phyloP scores from a whole-genome alignment of 768 basidiomycete species.

The Pulveroboletus sp. region DNA sequence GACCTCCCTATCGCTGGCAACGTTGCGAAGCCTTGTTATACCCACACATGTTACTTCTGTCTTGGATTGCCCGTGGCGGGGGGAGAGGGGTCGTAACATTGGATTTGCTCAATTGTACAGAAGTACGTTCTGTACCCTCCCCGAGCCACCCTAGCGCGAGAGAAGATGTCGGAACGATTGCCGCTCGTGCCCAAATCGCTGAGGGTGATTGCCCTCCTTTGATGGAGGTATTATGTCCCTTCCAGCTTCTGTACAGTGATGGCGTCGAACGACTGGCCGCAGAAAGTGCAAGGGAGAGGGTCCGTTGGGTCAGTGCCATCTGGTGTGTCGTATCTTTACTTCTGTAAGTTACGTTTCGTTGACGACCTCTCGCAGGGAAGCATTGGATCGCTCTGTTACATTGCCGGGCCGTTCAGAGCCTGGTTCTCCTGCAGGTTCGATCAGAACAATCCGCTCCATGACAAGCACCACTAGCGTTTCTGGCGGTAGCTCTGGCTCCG shows the following conservation, averaged over 20 bases:
- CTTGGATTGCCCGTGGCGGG: slow-evolving; percentile 82
- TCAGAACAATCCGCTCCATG: slow-evolving; percentile 64
- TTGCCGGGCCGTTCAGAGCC: slow-evolving; percentile 41
- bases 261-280: slow-evolving; percentile 85
- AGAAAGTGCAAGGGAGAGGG: slow-evolving; percentile 82
- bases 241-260: slow-evolving; percentile 86
- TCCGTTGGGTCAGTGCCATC: slow-evolving; percentile 87
- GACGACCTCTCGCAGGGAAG: slow-evolving; percentile 52
- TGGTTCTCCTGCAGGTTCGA: slow-evolving; percentile 51
- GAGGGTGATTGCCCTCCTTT: slow-evolving; percentile 42
- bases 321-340: slow-evolving; percentile 48
- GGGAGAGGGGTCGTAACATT: slow-evolving; percentile 82
- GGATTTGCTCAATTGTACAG: slow-evolving; percentile 81
- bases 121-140: slow-evolving; percentile 78
- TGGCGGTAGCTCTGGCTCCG: slow-evolving; percentile 34
- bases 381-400: slow-evolving; percentile 60
- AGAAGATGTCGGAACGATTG: slow-evolving; percentile 84
- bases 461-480: slow-evolving; percentile 38
- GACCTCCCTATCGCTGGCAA: slow-evolving; percentile 74
- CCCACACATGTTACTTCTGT: slow-evolving; percentile 77
- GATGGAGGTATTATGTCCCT: slow-evolving; percentile 77
- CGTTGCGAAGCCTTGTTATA: slow-evolving; percentile 79
- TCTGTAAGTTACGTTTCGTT: background rate
- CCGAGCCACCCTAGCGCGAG: slow-evolving; percentile 75
- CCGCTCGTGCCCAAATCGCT: slow-evolving; percentile 58